Evolutionary conservation across 2,329 filamentous ascomycete genomes (phyloP).

Genomic region (Colletotrichum sp.): DNA sequence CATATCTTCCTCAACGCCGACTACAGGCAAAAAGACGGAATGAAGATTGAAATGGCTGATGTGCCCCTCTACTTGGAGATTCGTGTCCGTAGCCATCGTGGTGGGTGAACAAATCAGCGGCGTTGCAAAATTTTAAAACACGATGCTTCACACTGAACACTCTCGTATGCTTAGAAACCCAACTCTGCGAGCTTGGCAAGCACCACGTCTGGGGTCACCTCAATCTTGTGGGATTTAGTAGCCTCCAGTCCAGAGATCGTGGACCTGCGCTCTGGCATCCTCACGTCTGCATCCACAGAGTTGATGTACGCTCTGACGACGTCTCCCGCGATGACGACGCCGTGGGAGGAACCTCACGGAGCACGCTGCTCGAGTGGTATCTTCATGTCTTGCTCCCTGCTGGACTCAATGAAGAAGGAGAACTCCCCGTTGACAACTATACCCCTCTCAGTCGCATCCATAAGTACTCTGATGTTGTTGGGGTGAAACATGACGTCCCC

Average conservation of each 20-base stretch:
- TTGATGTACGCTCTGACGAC: not conserved
- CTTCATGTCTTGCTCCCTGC: too few species aligned
- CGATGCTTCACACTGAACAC: not conserved
- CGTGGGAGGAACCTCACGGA: too few species aligned
- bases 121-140: not conserved
- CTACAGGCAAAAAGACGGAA: not conserved
- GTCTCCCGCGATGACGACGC: too few species aligned
- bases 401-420: too few species aligned
- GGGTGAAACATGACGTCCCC: not conserved
- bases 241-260: not conserved
- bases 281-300: not conserved
- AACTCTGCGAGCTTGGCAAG: not conserved
- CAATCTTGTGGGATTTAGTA: not conserved
- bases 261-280: not conserved
- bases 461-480: not conserved
- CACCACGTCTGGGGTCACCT: not conserved
- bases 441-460: too few species aligned
- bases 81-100: accelerated
- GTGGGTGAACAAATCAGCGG: not conserved
- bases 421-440: too few species aligned
- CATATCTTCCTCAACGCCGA: not conserved
- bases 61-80: not conserved
- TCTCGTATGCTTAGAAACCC: not conserved
- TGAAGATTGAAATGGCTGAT: not conserved
- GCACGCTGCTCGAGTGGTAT: too few species aligned